A percentile compares a stretch with the other conserved stretches of the same genome.
These are phyloP conservation scores for Fusarium subglutinans DNA, from an alignment of 2,329 filamentous ascomycete species.

Conservation along the genomic window DNA sequence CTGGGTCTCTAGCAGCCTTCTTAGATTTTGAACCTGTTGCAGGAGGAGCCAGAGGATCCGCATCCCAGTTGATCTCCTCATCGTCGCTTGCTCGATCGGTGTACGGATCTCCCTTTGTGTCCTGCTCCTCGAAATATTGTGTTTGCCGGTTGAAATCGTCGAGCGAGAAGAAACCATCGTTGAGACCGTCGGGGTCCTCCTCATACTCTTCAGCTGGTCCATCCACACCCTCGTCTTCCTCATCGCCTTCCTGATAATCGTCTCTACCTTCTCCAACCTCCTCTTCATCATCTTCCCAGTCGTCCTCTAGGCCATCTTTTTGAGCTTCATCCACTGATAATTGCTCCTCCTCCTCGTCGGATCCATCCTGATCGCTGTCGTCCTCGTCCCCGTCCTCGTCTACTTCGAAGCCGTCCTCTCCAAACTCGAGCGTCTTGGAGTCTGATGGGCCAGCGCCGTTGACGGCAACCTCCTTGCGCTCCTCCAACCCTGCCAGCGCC, in stretches of 20 bases:
- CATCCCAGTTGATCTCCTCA: constrained; percentile 88
- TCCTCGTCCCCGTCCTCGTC: constrained; percentile 42
- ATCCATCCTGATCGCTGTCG: constrained; percentile 44
- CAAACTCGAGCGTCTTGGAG: constrained; percentile 41
- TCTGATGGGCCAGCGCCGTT: constrained; percentile 50
- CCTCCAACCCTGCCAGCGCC: constrained; percentile 60
- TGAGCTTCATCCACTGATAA: constrained; percentile 33
- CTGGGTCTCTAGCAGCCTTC: constrained; percentile 45
- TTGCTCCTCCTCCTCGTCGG: constrained; percentile 42
- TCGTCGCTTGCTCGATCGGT: constrained; percentile 82
- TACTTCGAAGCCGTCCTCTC: constrained; percentile 45
- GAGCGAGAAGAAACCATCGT: constrained; percentile 98
- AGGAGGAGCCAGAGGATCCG: constrained; percentile 70
- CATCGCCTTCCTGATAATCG: constrained; percentile 50
- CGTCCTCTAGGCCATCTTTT: constrained; percentile 42
- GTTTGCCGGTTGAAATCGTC: constrained; percentile 97
- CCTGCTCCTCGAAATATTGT: constrained; percentile 87
- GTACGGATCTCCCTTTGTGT: constrained; percentile 78
- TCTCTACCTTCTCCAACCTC: constrained; percentile 45
- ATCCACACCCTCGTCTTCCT: constrained; percentile 52
- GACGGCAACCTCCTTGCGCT: constrained; percentile 56
- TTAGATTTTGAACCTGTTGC: constrained; percentile 44
- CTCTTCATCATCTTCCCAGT: constrained; percentile 51
- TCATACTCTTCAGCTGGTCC: constrained; percentile 59
- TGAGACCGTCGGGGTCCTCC: constrained; percentile 80